Evolutionary conservation across 495 filamentous ascomycete species (phyloP), one percentile per base, ranked within the genome.

Genomic region (Thermothielavioides terrestris): DNA sequence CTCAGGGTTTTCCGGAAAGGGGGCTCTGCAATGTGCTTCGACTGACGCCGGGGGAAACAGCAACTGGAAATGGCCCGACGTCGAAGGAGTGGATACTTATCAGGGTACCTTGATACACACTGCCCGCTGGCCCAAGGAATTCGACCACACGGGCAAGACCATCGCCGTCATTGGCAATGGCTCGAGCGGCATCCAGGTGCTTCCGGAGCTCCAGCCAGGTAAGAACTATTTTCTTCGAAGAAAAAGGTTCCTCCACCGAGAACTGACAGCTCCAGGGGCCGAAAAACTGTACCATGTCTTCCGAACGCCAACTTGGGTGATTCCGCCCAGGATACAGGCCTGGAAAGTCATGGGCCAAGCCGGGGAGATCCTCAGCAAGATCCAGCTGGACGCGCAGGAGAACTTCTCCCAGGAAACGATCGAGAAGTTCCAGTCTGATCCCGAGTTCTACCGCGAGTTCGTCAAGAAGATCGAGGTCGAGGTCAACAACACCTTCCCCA

Each of bases 261-360:
- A 44, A 46, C 65, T 66, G 49, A 65, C 54, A 37, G 8, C 28
- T 55, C 15, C 21, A 66, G 68, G 60, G 32, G 67, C 68, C 22
- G 69, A 74, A 39, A 73, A 74, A 53, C 46, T 76, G 20, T 68
- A 65, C 55, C 67, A 68, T 44, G 60, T 68, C 41, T 73, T 81
- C 34, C 77, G 84, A 18, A 80, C 77, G 30, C 77, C 78, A 3
- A 85, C 82, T 23, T 88, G 83, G 84, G 47, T 86, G n/a, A 69
- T 77, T 6, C 77, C 79, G 27, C 76, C 80, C 6, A 56, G 72
- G 42, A 66, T 72, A 45, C 46, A 68, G 46, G 59, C 65, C 0
- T 72, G 74, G 68, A 68, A 67, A 46, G 49, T 59, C 22, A 67
- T 73, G 69, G 65, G 68, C 4, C 62, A 61, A 54, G 48, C 64